Percentiles rank a stretch among this genome's conserved stretches.
Conservation (phyloP, 1,284 basidiomycete genomes). For the Gastroboletus turbinatus region DNA sequence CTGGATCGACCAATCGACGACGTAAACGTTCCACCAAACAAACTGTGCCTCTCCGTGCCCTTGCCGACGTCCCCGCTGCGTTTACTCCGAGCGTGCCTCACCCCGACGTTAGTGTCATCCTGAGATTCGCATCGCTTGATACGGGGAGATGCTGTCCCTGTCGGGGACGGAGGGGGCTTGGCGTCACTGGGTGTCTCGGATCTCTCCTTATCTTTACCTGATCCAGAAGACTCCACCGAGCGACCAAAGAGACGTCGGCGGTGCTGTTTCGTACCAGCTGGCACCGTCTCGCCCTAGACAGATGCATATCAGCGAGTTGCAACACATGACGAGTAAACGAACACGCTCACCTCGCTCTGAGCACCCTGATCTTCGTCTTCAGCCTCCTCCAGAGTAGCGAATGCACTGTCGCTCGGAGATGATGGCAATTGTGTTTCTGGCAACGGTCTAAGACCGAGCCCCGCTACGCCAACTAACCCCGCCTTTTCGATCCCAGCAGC, state of each 20-base stretch:
- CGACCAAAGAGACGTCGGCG: slow-evolving; percentile 62
- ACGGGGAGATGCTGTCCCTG: slow-evolving; percentile 18
- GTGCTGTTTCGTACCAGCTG: slow-evolving; percentile 33
- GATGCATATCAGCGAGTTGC: neutral
- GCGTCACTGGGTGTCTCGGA: slow-evolving; percentile 18
- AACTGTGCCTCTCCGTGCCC: slow-evolving; percentile 62
- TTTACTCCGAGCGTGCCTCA: slow-evolving; percentile 48
- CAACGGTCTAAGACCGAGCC: slow-evolving; percentile 27
- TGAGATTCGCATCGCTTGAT: slow-evolving; percentile 24
- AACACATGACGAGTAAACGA: slow-evolving; percentile 2
- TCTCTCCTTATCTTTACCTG: slow-evolving; percentile 39
- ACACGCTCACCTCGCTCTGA: slow-evolving; percentile 63
- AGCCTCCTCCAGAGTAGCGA: slow-evolving; percentile 41
- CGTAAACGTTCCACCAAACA: slow-evolving; percentile 68
- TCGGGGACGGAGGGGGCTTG: slow-evolving; percentile 23
- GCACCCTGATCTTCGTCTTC: slow-evolving; percentile 60
- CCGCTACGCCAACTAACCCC: slow-evolving; percentile 16
- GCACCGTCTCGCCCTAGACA: slow-evolving; percentile 44
- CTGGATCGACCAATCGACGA: slow-evolving; percentile 61
- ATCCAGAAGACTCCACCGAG: slow-evolving; percentile 46
- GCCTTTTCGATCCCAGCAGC: slow-evolving; percentile 20
- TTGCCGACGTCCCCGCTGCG: slow-evolving; percentile 54
- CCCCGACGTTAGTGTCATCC: slow-evolving; percentile 27
- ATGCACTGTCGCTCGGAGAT: slow-evolving; percentile 60
- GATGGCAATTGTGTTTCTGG: slow-evolving; percentile 48